Base-by-base conservation (phyloP, 345 rosid species). In the Excoecaria agallocha region DNA sequence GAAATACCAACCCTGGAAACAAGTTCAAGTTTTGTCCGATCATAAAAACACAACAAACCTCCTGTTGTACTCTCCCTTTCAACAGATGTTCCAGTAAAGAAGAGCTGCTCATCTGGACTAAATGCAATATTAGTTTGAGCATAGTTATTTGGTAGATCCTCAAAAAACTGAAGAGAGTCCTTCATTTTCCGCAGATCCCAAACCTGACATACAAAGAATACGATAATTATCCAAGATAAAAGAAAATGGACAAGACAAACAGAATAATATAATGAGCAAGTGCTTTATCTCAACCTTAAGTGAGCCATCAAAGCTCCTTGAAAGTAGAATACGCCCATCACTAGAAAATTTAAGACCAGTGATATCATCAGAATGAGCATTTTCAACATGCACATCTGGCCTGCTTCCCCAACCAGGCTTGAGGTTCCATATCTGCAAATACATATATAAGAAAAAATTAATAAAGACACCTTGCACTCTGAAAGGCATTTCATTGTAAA, bases 371-470 rank as follows among this genome's bases (percentile, higher is more conserved):
- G 90, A 86, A 81, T 95, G 99, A 74, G 87, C 90, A 72, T 90
- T 90, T 72, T 89, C 96, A 60, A 91, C 84, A 56, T 86, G 79
- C 72, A 91, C 72, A 78, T 95, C 97, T 0, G 99, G 99, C 82
- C 99, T 85, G 84, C 97, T 95, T 83, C 98, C 99, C 98, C 99
- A 95, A 77, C 98, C 99, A 0, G 97, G 93, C 85, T 95, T 91
- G 68, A 90, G 91, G 81, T 86, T 93, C 99, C 98, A 95, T 70
- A 91, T 70, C 99, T 94, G 83, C 63, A 20, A 22, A 25, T 46
- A 11, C n/a, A 41, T 58, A 74, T 25, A 30, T 12, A 24, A 35
- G 63, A 22, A 15, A 13, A n/a, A 43, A 2, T n/a, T 49, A 61
- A 3, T 15, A 19, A 19, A 68, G 48, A 68, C 69, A 68, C 69